phyloP scores from a whole-genome alignment of 371 early-diverging fungal genomes.

The Mortierella sp. region DNA sequence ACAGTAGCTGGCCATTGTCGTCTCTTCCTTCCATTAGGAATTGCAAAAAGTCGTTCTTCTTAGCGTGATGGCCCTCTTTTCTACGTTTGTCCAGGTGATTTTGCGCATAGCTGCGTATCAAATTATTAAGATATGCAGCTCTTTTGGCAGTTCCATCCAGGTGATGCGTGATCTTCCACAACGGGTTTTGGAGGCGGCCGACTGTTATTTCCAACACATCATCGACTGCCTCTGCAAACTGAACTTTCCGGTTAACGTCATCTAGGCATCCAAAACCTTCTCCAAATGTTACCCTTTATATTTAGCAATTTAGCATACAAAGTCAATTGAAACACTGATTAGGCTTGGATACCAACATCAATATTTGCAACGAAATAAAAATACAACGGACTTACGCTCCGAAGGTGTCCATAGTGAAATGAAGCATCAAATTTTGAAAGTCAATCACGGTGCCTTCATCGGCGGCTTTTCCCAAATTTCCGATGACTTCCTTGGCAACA shows the following conservation, averaged over 20 bases:
- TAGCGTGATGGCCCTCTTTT: conserved; percentile 28
- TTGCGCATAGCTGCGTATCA: background rate
- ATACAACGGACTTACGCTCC: background rate
- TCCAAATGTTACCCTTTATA: conserved; percentile 27
- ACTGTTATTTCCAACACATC: conserved; percentile 4
- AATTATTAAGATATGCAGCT: background rate
- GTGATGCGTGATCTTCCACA: conserved; percentile 25
- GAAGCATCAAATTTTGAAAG: conserved; percentile 61
- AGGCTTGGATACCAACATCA: background rate
- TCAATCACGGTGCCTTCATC: conserved; percentile 49
- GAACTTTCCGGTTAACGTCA: conserved; percentile 7
- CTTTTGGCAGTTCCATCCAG: conserved; percentile 14
- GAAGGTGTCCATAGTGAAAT: conserved; percentile 67
- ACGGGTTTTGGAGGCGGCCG: conserved; percentile 19
- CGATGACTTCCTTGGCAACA: conserved; percentile 39
- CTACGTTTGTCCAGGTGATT: conserved; percentile 19
- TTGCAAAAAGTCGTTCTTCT: conserved; percentile 65
- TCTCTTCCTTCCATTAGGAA: conserved; percentile 67
- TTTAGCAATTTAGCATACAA: conserved; percentile 64
- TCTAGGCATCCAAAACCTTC: conserved; percentile 38
- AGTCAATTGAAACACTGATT: no score
- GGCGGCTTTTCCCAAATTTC: conserved; percentile 53
- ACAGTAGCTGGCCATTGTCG: conserved; percentile 60
- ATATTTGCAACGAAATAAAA: background rate
- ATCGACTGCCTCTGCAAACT: conserved; percentile 19